Evolutionary conservation across 345 rosid genomes (phyloP).

Genomic region (Brassica juncea): DNA sequence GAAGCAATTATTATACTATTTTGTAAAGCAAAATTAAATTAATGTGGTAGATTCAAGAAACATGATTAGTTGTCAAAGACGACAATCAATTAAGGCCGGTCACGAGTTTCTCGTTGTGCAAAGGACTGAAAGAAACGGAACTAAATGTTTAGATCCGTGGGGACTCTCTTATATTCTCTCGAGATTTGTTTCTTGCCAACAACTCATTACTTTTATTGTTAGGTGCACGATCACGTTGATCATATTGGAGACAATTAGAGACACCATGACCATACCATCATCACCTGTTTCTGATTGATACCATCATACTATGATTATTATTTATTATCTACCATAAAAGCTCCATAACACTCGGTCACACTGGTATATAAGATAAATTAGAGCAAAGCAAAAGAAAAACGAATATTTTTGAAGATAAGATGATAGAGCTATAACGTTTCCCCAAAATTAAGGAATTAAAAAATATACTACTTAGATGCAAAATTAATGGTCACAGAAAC

Average conservation of each 20-base stretch:
- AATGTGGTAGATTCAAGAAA: neutral
- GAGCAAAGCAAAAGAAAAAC: neutral
- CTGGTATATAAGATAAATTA: neutral
- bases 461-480: neutral
- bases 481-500: neutral
- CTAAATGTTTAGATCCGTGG: slow-evolving; percentile 14
- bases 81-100: neutral
- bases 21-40: neutral
- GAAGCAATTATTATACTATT: neutral
- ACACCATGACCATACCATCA: neutral
- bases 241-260: neutral
- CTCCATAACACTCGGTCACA: neutral
- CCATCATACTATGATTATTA: neutral
- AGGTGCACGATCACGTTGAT: slow-evolving; percentile 4
- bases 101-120: slow-evolving; percentile 30
- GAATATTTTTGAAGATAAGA: slow-evolving; percentile 25
- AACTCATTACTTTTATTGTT: neutral
- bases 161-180: slow-evolving; percentile 12
- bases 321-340: neutral
- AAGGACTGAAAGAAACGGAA: neutral
- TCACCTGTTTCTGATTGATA: neutral
- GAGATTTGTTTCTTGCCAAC: neutral
- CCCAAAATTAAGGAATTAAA: neutral
- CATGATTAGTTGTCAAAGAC: slow-evolving; percentile 19
- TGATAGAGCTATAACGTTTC: slow-evolving; percentile 32